A percentile compares a stretch with the other conserved stretches of the same genome.
Evolutionary conservation across 257 asterid species (phyloP).

Genomic region (Gentiana dahurica): DNA sequence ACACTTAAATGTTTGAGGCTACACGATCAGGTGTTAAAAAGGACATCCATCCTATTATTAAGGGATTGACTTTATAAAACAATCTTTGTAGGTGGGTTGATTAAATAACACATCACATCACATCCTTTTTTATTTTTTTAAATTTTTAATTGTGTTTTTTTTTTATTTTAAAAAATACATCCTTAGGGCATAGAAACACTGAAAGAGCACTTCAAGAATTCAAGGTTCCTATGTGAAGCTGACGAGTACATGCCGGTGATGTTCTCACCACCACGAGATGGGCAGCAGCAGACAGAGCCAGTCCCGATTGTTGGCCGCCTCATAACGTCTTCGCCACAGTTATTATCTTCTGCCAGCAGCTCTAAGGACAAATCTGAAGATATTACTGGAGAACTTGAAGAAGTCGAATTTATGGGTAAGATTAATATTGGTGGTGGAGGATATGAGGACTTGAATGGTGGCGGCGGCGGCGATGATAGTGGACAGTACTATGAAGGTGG

Average conservation of each 20-base stretch:
- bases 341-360: constrained; percentile 11
- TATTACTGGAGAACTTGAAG: constrained; percentile 1
- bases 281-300: constrained; percentile 43
- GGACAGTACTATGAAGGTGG: constrained; percentile 18
- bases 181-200: constrained; percentile 71
- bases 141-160: background rate
- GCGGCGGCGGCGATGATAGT: constrained; percentile 15
- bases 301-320: constrained; percentile 30
- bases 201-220: constrained; percentile 90
- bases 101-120: too few relatives aligned
- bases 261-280: constrained; percentile 86
- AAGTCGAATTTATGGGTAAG: background rate
- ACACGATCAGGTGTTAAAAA: too few relatives aligned
- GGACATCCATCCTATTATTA: too few relatives aligned
- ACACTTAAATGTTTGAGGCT: too few relatives aligned
- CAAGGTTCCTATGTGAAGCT: constrained; percentile 77
- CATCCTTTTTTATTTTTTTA: too few relatives aligned
- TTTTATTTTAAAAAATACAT: background rate
- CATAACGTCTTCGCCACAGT: background rate
- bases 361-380: constrained; percentile 15
- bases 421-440: constrained; percentile 3
- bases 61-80: too few relatives aligned
- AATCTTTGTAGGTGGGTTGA: too few relatives aligned
- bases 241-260: constrained; percentile 91
- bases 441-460: background rate